Conservation (phyloP, 2,329 filamentous ascomycete species). For the Colletotrichum spinosum region DNA sequence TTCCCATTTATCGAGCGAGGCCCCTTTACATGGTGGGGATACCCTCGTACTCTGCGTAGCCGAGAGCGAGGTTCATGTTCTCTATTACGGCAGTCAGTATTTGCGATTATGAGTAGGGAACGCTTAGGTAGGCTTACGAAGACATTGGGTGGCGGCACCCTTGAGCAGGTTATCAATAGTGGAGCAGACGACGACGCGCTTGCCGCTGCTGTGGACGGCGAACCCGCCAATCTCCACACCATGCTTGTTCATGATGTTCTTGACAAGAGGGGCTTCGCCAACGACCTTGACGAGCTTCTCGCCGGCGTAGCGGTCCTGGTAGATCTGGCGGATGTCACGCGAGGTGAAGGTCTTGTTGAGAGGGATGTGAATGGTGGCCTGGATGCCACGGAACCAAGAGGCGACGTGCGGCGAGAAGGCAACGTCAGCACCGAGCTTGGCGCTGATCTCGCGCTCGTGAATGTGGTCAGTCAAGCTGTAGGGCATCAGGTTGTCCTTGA, state of each 20-base stretch:
- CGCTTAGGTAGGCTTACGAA: conserved; percentile 72
- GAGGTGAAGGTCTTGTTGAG: conserved; percentile 88
- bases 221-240: conserved; percentile 95
- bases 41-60: conserved; percentile 89
- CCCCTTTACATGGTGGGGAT: conserved; percentile 69
- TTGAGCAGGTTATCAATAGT: conserved; percentile 96
- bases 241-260: conserved; percentile 85
- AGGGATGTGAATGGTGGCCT: conserved; percentile 91
- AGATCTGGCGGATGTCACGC: conserved; percentile 91
- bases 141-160: conserved; percentile 91
- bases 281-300: conserved; percentile 95
- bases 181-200: conserved; percentile 92
- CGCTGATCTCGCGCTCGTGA: conserved; percentile 90
- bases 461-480: conserved; percentile 95
- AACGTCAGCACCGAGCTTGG: conserved; percentile 78
- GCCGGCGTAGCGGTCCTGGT: conserved; percentile 95
- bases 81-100: conserved; percentile 58
- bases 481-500: conserved; percentile 89
- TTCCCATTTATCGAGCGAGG: conserved; percentile 8
- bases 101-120: neutral
- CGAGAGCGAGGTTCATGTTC: conserved; percentile 94
- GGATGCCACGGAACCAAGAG: conserved; percentile 97
- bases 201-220: conserved; percentile 89
- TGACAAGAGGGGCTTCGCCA: conserved; percentile 86
- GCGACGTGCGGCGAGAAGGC: conserved; percentile 95